Evolutionary conservation across 768 basidiomycete species (phyloP).

Genomic region (Agaricus blazei): DNA sequence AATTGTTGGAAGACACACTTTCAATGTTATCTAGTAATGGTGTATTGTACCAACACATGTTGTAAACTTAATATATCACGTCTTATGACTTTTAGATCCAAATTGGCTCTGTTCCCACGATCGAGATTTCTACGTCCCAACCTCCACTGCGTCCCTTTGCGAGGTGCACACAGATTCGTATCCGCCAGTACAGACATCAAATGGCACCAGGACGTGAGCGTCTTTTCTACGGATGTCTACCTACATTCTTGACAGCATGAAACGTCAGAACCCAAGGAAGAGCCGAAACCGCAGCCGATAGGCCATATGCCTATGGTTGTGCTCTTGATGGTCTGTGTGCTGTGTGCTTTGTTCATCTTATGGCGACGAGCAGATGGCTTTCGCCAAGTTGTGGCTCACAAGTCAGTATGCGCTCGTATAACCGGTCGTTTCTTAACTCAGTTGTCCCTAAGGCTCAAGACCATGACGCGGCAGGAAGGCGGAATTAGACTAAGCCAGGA

Average conservation of each 20-base stretch:
- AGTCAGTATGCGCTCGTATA: constrained; percentile 31
- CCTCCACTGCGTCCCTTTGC: neutral
- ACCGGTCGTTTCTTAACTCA: neutral
- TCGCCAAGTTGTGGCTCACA: constrained; percentile 56
- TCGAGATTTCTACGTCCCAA: neutral
- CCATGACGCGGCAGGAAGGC: constrained; percentile 48
- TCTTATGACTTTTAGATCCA: too few relatives aligned
- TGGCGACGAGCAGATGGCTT: constrained; percentile 57
- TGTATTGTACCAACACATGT: neutral
- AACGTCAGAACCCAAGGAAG: constrained; percentile 47
- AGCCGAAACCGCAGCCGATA: constrained; percentile 60
- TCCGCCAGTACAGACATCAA: neutral
- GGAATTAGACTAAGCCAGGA: constrained; percentile 65
- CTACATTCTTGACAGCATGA: neutral
- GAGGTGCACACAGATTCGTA: neutral
- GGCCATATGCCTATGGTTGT: constrained; percentile 50
- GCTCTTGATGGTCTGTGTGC: constrained; percentile 52
- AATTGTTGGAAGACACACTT: neutral
- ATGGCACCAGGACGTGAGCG: constrained; percentile 12
- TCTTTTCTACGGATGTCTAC: neutral
- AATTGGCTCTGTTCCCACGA: neutral
- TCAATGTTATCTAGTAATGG: neutral
- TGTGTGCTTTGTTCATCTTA: constrained; percentile 54
- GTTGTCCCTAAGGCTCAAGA: constrained; percentile 44
- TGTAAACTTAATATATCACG: too few relatives aligned